Percentiles rank a stretch among this genome's conserved stretches.
Evolutionary conservation across 164 flowering plant species (phyloP).

Genomic region (Berberis thunbergii): DNA sequence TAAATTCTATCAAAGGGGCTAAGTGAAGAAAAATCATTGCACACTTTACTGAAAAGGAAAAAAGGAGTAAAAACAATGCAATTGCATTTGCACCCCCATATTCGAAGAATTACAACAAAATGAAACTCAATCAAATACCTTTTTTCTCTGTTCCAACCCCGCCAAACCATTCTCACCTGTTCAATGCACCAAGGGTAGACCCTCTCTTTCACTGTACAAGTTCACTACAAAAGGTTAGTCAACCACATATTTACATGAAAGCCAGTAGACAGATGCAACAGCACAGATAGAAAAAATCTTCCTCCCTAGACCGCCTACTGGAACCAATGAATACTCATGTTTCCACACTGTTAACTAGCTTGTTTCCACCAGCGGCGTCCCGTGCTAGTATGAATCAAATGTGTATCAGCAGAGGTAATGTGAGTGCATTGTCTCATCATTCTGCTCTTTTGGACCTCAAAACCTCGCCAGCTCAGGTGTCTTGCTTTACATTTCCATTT

Average conservation of each 20-base stretch:
- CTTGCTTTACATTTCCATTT: not conserved
- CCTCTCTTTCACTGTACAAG: not conserved
- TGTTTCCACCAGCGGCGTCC: not conserved
- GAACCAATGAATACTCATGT: not conserved
- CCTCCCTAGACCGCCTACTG: not conserved
- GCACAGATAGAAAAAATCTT: not conserved
- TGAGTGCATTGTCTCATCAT: too few species aligned
- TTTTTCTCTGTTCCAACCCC: not conserved
- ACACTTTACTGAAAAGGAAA: too few species aligned
- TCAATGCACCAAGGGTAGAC: not conserved
- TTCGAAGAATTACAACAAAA: too few species aligned
- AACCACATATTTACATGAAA: not conserved
- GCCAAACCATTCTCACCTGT: not conserved
- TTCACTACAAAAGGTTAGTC: not conserved
- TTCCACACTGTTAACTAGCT: not conserved
- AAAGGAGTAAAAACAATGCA: too few species aligned
- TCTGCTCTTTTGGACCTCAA: too few species aligned
- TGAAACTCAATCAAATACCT: not conserved
- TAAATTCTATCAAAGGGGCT: too few species aligned
- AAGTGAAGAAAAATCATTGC: too few species aligned
- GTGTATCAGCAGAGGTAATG: too few species aligned
- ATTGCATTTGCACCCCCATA: too few species aligned
- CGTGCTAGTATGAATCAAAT: too few species aligned
- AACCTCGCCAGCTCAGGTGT: not conserved
- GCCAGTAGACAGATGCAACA: not conserved